Evolutionary conservation across 1,284 basidiomycete species (phyloP), one percentile per base, ranked within the genome.

Genomic region (Ceratobasidium sp.): DNA sequence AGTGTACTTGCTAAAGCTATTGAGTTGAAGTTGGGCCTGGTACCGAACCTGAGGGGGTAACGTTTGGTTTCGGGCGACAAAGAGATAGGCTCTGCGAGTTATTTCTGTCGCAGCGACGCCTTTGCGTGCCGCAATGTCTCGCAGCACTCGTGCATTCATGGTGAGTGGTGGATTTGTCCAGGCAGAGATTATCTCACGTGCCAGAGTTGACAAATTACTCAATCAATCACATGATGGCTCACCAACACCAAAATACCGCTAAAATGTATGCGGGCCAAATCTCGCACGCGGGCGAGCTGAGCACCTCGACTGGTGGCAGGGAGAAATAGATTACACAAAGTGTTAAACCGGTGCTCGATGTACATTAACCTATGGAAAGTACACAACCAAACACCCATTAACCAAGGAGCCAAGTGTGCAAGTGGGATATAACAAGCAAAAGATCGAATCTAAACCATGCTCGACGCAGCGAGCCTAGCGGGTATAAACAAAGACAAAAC

Each of bases 1-100:
- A 8, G 92, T 90, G 78, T 93, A 92, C 56, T 86, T 86, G 70
- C 86, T 89, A 75, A 97, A 93, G 22, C 88, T 87, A 79, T 96
- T 96, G 68, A 98, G 85, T 76, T 96, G 93, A 70, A 98, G 83
- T 78, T 98, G 96, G n/a, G 96, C 96, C 76, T 96, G 93, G 79
- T 96, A 94, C 70, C 96, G 91, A 65, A 97, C 86, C 76, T 93
- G 89, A 3, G 91, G 82, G 6, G 94, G 88, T 12, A 96, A 81
- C 0, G 87, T 86, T 76, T 93, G 88, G 80, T 97, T 96, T 73
- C 94, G 86, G 22, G 94, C 93, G 73, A 96, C 90, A 78, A 88
- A 93, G 70, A 96, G 87, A 79, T 94, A 94, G 0, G 94, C 94
- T 67, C 93, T 84, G 29, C 94, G 88, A 47, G 88, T 82, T 60